These are phyloP conservation scores for Begonia fuchsioides DNA, from an alignment of 306 rosid species.

Conservation along the genomic window DNA sequence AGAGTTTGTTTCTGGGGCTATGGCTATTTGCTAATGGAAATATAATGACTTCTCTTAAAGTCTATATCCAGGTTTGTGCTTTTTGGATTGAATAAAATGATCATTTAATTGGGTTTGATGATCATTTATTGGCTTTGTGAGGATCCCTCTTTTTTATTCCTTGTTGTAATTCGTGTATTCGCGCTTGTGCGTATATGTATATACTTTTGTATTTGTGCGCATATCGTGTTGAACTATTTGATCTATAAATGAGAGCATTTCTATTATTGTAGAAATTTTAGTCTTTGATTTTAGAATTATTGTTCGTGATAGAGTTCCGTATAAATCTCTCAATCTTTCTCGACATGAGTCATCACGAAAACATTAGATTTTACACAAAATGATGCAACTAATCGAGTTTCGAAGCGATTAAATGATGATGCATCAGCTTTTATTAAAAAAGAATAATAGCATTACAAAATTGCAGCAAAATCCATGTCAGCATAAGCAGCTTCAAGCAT, in stretches of 20 bases:
- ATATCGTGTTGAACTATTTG: background rate
- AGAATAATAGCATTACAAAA: constrained; percentile 1
- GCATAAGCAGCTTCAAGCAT: background rate
- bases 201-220: background rate
- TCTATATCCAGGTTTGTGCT: background rate
- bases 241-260: background rate
- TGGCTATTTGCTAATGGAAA: background rate
- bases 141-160: background rate
- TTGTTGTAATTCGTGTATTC: background rate
- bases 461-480: background rate
- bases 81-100: background rate
- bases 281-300: no score
- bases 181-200: background rate
- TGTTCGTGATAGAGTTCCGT: no score
- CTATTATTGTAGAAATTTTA: background rate
- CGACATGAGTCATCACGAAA: no score
- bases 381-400: no score
- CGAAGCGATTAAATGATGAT: no score
- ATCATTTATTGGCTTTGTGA: background rate
- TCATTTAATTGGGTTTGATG: background rate
- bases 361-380: no score
- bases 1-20: no score
- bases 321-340: no score
- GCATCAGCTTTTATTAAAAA: background rate
- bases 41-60: background rate